Evolutionary conservation across 2,329 filamentous ascomycete species (phyloP).

Genomic region (Colletotrichum cordylinicola): DNA sequence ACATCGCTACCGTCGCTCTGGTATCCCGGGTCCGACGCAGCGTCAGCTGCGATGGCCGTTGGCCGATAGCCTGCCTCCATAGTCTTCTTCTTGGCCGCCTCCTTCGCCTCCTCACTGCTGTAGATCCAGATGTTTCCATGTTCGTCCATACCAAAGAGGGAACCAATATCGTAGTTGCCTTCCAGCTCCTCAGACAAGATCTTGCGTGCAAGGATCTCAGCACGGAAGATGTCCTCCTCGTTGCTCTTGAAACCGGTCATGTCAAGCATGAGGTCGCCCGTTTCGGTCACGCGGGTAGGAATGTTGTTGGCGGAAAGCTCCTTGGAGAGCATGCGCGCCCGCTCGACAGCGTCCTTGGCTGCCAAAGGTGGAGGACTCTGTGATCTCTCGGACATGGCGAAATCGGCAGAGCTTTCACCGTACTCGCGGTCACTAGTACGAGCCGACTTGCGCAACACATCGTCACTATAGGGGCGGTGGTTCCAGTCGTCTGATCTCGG

Average conservation of each 20-base stretch:
- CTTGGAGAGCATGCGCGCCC: constrained; percentile 84
- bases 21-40: constrained; percentile 91
- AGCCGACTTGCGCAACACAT: constrained; percentile 54
- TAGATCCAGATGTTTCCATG: constrained; percentile 99
- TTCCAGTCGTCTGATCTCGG: constrained; percentile 59
- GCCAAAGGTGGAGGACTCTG: constrained; percentile 79
- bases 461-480: constrained; percentile 59
- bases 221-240: constrained; percentile 88
- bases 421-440: constrained; percentile 40
- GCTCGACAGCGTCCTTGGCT: constrained; percentile 77
- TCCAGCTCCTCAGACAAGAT: constrained; percentile 92
- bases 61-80: constrained; percentile 45
- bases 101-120: constrained; percentile 94
- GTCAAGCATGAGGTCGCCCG: constrained; percentile 94
- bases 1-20: constrained; percentile 84
- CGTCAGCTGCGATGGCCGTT: constrained; percentile 71
- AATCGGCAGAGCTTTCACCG: constrained; percentile 40
- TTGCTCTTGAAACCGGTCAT: constrained; percentile 97
- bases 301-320: constrained; percentile 92
- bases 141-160: constrained; percentile 93
- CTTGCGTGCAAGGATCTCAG: constrained; percentile 91
- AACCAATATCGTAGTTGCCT: constrained; percentile 94
- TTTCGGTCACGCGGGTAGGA: constrained; percentile 88
- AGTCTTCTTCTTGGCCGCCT: constrained; percentile 76
- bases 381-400: constrained; percentile 62